phyloP scores from a whole-genome alignment of 805 yeast species.

The Saccharomycopsis fibuligera region DNA sequence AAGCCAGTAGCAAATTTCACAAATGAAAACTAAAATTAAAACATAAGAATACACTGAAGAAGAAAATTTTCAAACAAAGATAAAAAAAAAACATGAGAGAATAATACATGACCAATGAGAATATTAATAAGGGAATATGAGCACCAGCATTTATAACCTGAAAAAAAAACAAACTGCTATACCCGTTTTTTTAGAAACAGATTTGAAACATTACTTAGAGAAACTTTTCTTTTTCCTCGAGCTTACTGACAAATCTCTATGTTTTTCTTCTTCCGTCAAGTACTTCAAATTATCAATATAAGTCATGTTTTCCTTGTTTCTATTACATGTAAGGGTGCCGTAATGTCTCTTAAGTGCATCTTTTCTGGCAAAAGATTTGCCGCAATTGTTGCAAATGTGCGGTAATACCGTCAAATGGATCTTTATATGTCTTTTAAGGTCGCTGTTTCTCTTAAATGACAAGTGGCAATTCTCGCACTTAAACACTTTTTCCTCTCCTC shows the following conservation, averaged over 20 bases:
- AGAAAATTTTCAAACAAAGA: too few relatives aligned
- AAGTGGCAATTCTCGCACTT: slow-evolving; percentile 55
- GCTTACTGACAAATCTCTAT: slow-evolving; percentile 10
- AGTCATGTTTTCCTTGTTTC: slow-evolving; percentile 53
- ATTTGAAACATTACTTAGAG: too few relatives aligned
- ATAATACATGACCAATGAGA: too few relatives aligned
- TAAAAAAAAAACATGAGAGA: too few relatives aligned
- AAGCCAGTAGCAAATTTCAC: too few relatives aligned
- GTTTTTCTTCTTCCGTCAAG: slow-evolving; percentile 18
- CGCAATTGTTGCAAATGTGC: slow-evolving; percentile 68
- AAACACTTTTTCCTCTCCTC: slow-evolving; percentile 35
- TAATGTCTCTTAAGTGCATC: slow-evolving; percentile 75
- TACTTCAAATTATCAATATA: slow-evolving; percentile 18
- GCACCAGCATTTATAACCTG: too few relatives aligned
- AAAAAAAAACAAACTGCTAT: too few relatives aligned
- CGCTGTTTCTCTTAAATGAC: slow-evolving; percentile 62
- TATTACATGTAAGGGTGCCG: slow-evolving; percentile 66
- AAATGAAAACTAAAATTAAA: too few relatives aligned
- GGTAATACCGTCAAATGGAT: slow-evolving; percentile 69
- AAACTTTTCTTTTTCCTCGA: slow-evolving; percentile 8
- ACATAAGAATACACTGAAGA: too few relatives aligned
- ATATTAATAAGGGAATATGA: too few relatives aligned
- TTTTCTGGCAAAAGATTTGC: slow-evolving; percentile 77
- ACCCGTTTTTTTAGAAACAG: too few relatives aligned
- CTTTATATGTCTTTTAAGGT: slow-evolving; percentile 58